Evolutionary conservation across 768 basidiomycete genomes (phyloP), one percentile per base, ranked within the genome.

Genomic region (Atractiella rhizophila): DNA sequence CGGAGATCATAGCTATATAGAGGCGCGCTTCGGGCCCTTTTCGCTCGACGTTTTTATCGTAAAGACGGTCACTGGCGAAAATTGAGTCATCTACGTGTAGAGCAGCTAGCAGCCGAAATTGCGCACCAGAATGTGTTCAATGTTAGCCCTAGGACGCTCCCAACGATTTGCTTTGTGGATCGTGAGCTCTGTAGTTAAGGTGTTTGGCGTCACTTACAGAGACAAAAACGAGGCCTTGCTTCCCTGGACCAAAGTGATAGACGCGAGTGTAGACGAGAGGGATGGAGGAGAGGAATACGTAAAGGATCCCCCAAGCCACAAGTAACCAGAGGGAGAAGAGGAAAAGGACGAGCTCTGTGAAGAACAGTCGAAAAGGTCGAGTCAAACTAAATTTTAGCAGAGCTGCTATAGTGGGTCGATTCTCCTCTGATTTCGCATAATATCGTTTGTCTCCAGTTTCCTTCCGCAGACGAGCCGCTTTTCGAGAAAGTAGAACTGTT

Each of bases 401-500:
- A 0, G 65, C 63, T 18, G 53, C 45, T 25, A 79, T 51, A 37
- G 61, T 65, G 0, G 63, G 62, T 4, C 67, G 64, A 47, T 77
- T 71, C 45, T 69, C 69, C 51, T 78, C 76, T 3, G 68, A 63
- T 19, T 67, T 63, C 1, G 74, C 66, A n/a, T 65, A 64, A 53
- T 75, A 78, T 19, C 70, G 60, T 11, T 58, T 47, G 48, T 82
- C 63, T 5, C 74, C 73, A 0, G 71, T 73, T 40, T 68, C 61
- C 54, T 71, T 72, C 35, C 80, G 67, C 39, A 71, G 49, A 47
- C 66, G 63, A 45, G 63, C 64, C 1, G 80, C 80, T 19, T 71
- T 59, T 4, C 68, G 64, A 0, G 67, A 69, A 16, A 85, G 66
- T 10, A 86, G 60, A 33, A 86, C 71, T 1, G 70, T 66, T 0